Conservation (phyloP, 257 asterid genomes). For the Parsonsia alboflavescens region DNA sequence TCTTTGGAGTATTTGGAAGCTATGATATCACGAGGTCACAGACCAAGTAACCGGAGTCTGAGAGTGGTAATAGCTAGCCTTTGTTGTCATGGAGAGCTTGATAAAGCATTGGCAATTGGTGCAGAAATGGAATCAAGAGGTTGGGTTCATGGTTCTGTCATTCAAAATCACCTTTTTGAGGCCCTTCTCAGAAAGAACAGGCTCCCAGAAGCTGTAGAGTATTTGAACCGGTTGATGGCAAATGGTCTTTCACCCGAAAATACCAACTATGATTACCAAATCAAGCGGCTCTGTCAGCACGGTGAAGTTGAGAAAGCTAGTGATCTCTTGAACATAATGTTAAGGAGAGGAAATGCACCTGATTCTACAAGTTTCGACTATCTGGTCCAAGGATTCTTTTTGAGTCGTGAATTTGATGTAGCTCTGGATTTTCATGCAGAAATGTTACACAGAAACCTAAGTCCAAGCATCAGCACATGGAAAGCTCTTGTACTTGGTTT, state of each 20-base stretch:
- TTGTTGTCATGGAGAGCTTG: slow-evolving; percentile 37
- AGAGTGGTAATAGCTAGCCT: slow-evolving; percentile 43
- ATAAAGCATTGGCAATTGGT: slow-evolving; percentile 51
- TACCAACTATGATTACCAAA: slow-evolving; percentile 43
- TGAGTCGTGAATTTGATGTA: slow-evolving; percentile 27
- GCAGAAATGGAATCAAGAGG: slow-evolving; percentile 60
- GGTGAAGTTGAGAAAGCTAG: slow-evolving; percentile 51
- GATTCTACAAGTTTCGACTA: slow-evolving; percentile 54
- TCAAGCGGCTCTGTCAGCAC: slow-evolving; percentile 54
- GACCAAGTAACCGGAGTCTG: slow-evolving; percentile 61
- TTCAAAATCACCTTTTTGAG: slow-evolving; percentile 46
- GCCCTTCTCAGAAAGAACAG: slow-evolving; percentile 34
- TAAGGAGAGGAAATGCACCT: slow-evolving; percentile 43
- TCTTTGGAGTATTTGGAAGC: slow-evolving; percentile 37
- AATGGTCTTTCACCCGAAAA: slow-evolving; percentile 38
- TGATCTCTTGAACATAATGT: slow-evolving; percentile 58
- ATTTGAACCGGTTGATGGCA: slow-evolving; percentile 40
- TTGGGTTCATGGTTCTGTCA: slow-evolving; percentile 48
- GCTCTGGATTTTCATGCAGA: slow-evolving; percentile 68
- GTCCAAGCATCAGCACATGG: slow-evolving; percentile 52
- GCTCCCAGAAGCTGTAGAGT: slow-evolving; percentile 45
- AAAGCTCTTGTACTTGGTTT: slow-evolving; percentile 37
- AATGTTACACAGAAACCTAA: slow-evolving; percentile 53
- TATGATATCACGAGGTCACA: slow-evolving; percentile 50
- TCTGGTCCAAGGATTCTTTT: slow-evolving; percentile 46